Conservation (phyloP, 345 rosid species). For the Salix suchowensis region DNA sequence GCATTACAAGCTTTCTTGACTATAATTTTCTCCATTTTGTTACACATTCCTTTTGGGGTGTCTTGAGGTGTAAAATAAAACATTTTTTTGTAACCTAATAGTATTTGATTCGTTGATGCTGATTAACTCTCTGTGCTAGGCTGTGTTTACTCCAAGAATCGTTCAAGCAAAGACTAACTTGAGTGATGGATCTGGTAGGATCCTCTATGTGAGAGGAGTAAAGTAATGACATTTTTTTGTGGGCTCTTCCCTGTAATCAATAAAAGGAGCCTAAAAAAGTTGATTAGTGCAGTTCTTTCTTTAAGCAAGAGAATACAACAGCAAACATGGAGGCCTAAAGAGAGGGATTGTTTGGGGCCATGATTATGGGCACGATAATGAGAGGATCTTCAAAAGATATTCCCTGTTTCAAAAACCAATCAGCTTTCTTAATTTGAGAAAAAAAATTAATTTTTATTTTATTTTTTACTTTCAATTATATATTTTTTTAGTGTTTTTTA, state of each 20-base stretch:
- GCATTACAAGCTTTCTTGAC: conserved; percentile 14
- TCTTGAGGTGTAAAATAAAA: conserved; percentile 15
- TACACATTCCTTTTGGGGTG: conserved; percentile 37
- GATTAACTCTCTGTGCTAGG: neutral
- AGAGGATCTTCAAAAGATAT: neutral
- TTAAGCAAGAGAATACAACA: neutral
- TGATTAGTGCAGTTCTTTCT: neutral
- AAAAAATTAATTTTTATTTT: too few species aligned
- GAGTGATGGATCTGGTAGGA: neutral
- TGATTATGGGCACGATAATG: neutral
- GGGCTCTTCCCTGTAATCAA: neutral
- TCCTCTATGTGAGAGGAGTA: neutral
- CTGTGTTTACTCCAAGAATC: neutral
- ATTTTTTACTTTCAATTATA: too few species aligned
- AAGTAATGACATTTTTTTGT: neutral
- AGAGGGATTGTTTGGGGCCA: neutral
- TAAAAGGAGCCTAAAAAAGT: neutral
- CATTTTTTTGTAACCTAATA: neutral
- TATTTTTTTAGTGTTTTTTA: too few species aligned
- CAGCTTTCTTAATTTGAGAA: neutral
- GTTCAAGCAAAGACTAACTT: neutral
- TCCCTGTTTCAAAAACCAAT: neutral
- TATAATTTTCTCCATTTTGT: conserved; percentile 37
- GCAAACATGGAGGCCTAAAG: neutral
- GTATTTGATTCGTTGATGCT: neutral